These are phyloP conservation scores for Mikania micrantha DNA, from an alignment of 129 eudicot genomes.

Conservation along the genomic window DNA sequence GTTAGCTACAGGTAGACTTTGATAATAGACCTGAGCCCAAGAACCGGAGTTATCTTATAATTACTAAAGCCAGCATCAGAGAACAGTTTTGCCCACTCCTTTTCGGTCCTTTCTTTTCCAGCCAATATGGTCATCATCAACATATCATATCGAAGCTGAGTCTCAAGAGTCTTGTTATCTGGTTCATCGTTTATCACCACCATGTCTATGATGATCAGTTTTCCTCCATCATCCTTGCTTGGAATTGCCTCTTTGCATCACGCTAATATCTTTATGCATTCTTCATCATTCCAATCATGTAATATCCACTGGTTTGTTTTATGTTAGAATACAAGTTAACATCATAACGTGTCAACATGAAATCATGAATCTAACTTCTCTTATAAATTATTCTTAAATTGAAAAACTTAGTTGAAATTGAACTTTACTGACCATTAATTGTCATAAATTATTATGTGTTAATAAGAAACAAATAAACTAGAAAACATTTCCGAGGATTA, in stretches of 20 bases:
- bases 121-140: neutral
- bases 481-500: no score
- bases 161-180: neutral
- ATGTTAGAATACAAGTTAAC: neutral
- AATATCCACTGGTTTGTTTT: neutral
- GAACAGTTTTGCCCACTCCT: neutral
- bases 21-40: neutral
- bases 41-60: neutral
- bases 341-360: neutral
- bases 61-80: neutral
- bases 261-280: neutral
- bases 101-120: neutral
- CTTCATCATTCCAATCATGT: slow-evolving; percentile 4
- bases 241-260: neutral
- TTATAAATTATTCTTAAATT: neutral
- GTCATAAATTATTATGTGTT: no score
- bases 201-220: neutral
- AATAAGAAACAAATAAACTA: no score
- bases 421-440: no score
- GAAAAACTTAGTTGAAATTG: no score
- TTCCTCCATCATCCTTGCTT: neutral
- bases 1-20: neutral
- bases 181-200: neutral
- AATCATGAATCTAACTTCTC: neutral
- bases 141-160: neutral